Percentiles rank a stretch among this genome's conserved stretches.
phyloP scores from a whole-genome alignment of 2,329 filamentous ascomycete genomes.

The Macrophomina pseudophaseolina region DNA sequence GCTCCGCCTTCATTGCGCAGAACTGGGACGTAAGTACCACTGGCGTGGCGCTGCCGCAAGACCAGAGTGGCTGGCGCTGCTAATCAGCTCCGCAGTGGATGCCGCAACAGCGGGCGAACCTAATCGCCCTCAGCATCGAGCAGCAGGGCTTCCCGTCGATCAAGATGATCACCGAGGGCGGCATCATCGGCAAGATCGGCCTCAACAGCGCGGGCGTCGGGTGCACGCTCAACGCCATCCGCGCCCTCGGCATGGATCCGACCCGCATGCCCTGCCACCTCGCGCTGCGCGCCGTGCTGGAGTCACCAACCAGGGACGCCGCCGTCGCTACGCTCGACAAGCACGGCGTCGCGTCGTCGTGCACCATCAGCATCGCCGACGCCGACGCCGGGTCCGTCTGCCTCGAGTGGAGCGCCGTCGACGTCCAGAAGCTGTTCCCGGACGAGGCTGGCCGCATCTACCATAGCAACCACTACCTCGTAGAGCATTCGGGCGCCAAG shows the following conservation, averaged over 20 bases:
- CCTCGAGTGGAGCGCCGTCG: conserved; percentile 49
- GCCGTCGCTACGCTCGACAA: conserved; percentile 53
- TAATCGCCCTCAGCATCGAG: conserved; percentile 55
- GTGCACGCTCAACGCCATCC: conserved; percentile 66
- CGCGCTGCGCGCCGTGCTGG: conserved; percentile 61
- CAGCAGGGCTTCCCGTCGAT: conserved; percentile 54
- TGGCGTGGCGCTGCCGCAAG: background rate
- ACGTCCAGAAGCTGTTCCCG: conserved; percentile 34
- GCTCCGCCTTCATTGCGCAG: conserved; percentile 54
- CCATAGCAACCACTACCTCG: conserved; percentile 52
- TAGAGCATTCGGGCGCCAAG: conserved; percentile 43
- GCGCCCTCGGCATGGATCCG: conserved; percentile 59
- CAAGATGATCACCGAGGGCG: conserved; percentile 64
- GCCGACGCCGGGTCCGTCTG: conserved; percentile 49
- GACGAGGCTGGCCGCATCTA: conserved; percentile 35
- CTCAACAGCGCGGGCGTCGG: conserved; percentile 65
- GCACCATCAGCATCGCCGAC: conserved; percentile 62
- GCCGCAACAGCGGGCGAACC: conserved; percentile 54
- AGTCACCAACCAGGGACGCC: conserved; percentile 54
- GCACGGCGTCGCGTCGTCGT: conserved; percentile 58
- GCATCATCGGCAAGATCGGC: conserved; percentile 70
- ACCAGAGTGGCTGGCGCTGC: background rate
- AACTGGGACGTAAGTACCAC: conserved; percentile 59
- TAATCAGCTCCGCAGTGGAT: conserved; percentile 53
- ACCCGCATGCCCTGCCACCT: conserved; percentile 65